Evolutionary conservation across 2,329 filamentous ascomycete genomes (phyloP).

Genomic region (Stromatinia cepivora): DNA sequence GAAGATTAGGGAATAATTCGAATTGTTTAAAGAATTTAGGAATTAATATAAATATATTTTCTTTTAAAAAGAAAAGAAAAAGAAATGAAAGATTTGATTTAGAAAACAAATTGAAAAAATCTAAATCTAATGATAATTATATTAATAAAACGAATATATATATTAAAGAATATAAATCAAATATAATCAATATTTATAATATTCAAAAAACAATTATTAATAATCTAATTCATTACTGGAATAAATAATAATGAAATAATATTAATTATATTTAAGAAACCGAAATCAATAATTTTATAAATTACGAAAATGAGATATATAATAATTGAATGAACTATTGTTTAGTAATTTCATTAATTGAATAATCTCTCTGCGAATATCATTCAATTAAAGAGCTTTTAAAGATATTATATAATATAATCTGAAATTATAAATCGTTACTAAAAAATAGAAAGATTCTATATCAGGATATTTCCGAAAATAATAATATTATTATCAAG

Average conservation of each 20-base stretch:
- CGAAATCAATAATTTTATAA: slow-evolving; percentile 23
- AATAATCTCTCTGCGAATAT: slow-evolving; percentile 39
- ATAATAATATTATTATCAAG: slow-evolving; percentile 43
- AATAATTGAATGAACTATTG: slow-evolving; percentile 40
- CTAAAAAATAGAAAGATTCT: slow-evolving; percentile 41
- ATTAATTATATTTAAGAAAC: slow-evolving; percentile 25
- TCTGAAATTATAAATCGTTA: slow-evolving; percentile 43
- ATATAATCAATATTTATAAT: slow-evolving; percentile 26
- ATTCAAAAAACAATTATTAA: slow-evolving; percentile 34
- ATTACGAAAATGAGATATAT: slow-evolving; percentile 29
- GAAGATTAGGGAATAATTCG: slow-evolving; percentile 25
- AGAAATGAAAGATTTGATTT: slow-evolving; percentile 29
- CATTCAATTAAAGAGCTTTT: slow-evolving; percentile 41
- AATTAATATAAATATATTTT: slow-evolving; percentile 19
- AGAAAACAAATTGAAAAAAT: slow-evolving; percentile 28
- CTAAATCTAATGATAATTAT: slow-evolving; percentile 30
- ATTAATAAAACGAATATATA: slow-evolving; percentile 24
- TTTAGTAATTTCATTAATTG: slow-evolving; percentile 40
- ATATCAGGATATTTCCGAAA: slow-evolving; percentile 42
- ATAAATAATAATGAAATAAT: slow-evolving; percentile 25
- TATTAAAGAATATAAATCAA: slow-evolving; percentile 21
- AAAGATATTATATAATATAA: slow-evolving; percentile 40
- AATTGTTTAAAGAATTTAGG: slow-evolving; percentile 26
- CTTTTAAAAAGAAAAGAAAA: slow-evolving; percentile 24
- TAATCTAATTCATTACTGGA: slow-evolving; percentile 30